Percentiles rank a stretch among this genome's conserved stretches.
These are phyloP conservation scores for Dalbergia cochinchinensis DNA, from an alignment of 306 rosid species.

Conservation along the genomic window DNA sequence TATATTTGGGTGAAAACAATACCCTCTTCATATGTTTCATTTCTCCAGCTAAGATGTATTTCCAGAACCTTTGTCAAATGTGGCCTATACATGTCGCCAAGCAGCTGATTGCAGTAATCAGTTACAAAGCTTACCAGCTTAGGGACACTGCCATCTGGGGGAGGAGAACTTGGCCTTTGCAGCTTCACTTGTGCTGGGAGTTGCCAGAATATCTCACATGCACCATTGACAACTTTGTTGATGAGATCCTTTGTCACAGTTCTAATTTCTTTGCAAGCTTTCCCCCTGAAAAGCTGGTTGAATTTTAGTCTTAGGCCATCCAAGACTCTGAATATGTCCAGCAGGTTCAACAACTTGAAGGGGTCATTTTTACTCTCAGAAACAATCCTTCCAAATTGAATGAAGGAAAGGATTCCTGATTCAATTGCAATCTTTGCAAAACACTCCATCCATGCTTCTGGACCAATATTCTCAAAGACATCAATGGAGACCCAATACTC, in stretches of 20 bases:
- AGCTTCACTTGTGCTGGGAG: conserved; percentile 83
- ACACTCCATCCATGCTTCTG: conserved; percentile 56
- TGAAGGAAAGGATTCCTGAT: conserved; percentile 70
- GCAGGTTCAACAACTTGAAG: conserved; percentile 74
- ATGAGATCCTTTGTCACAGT: conserved; percentile 73
- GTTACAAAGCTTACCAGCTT: conserved; percentile 74
- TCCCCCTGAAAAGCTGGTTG: conserved; percentile 69
- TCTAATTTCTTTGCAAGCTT: conserved; percentile 70
- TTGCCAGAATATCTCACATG: conserved; percentile 73
- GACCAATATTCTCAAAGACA: conserved; percentile 62
- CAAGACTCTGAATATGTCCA: conserved; percentile 71
- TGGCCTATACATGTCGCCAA: conserved; percentile 65
- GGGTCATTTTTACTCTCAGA: conserved; percentile 69
- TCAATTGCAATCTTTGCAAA: conserved; percentile 66
- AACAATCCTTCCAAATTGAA: conserved; percentile 69
- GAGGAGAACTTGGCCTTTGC: conserved; percentile 75
- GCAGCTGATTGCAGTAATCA: conserved; percentile 71
- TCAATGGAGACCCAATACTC: conserved; percentile 62
- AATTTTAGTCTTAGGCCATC: conserved; percentile 68
- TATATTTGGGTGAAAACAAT: conserved; percentile 56
- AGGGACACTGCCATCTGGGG: conserved; percentile 83
- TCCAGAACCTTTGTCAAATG: conserved; percentile 64
- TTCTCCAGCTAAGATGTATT: conserved; percentile 75
- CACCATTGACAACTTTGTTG: conserved; percentile 66
- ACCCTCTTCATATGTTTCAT: conserved; percentile 58